A percentile compares a stretch with the other conserved stretches of the same genome.
Evolutionary conservation across 2,329 filamentous ascomycete genomes (phyloP).

Genomic region (Pseudogymnoascus sp.): DNA sequence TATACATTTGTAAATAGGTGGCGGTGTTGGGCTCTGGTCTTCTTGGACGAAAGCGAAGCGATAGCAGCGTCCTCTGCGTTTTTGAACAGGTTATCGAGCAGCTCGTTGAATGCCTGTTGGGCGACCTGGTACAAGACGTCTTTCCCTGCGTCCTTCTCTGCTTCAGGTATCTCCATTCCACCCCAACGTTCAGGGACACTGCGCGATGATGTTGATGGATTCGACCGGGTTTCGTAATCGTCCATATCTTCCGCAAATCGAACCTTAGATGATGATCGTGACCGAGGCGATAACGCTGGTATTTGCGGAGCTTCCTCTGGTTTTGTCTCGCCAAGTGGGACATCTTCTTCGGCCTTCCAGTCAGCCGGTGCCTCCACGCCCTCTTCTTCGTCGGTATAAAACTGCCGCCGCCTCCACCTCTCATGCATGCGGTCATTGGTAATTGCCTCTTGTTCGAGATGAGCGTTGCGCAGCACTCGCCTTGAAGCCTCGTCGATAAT

Average conservation of each 20-base stretch:
- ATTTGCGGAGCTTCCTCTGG: neutral
- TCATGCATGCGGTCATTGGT: constrained; percentile 43
- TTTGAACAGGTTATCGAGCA: constrained; percentile 80
- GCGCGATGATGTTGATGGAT: constrained; percentile 63
- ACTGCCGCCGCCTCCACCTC: constrained; percentile 67
- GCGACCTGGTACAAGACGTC: constrained; percentile 84
- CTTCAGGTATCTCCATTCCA: constrained; percentile 68
- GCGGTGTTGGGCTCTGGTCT: constrained; percentile 49
- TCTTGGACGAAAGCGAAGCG: constrained; percentile 54
- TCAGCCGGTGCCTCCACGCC: constrained; percentile 56
- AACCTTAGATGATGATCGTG: constrained; percentile 71
- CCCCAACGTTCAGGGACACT: constrained; percentile 68
- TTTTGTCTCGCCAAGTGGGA: constrained; percentile 25
- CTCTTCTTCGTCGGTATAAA: constrained; percentile 82
- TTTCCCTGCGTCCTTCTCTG: constrained; percentile 64
- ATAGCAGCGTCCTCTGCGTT: constrained; percentile 69
- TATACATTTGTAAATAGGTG: constrained; percentile 39
- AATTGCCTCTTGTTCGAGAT: neutral
- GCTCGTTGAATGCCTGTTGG: constrained; percentile 86
- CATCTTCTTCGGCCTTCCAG: constrained; percentile 54
- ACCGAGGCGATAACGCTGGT: constrained; percentile 46
- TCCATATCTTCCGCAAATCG: constrained; percentile 65
- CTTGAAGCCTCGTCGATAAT: neutral
- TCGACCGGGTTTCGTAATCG: constrained; percentile 63
- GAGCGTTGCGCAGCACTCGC: neutral